Percentiles rank a stretch among this genome's conserved stretches.
Evolutionary conservation across 352 stramenopile species (phyloP).

Genomic region (Pythium biforme): DNA sequence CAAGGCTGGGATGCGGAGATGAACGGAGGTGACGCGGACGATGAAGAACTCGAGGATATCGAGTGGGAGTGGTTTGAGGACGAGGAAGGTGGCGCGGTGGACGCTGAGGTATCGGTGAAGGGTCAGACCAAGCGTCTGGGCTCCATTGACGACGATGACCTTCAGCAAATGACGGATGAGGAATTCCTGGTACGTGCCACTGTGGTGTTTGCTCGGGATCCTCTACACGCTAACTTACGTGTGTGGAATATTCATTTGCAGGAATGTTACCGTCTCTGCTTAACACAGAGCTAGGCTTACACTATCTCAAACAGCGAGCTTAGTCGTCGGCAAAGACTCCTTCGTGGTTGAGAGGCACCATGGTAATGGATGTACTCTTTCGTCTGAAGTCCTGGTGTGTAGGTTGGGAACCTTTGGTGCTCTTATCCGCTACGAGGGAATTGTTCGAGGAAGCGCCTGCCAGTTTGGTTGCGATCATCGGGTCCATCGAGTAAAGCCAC

Average conservation of each 20-base stretch:
- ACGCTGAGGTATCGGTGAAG: conserved; percentile 70
- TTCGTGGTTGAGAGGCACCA: conserved; percentile 45
- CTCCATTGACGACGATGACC: conserved; percentile 73
- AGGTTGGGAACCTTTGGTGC: background rate
- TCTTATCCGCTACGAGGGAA: background rate
- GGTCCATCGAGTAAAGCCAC: conserved; percentile 76
- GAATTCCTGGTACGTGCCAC: conserved; percentile 72
- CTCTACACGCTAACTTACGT: background rate
- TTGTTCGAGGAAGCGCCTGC: conserved; percentile 14
- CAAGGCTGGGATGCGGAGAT: conserved; percentile 85
- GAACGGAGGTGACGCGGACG: conserved; percentile 66
- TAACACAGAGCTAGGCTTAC: conserved; percentile 22
- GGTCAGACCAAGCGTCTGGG: conserved; percentile 60
- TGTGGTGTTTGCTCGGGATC: background rate
- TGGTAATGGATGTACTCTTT: conserved; percentile 62
- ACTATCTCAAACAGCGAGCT: background rate
- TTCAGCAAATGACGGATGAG: conserved; percentile 80
- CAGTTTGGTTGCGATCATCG: conserved; percentile 48
- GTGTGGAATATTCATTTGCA: conserved; percentile 20
- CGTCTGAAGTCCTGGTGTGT: conserved; percentile 33
- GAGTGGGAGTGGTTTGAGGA: conserved; percentile 88
- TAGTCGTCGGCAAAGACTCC: conserved; percentile 66
- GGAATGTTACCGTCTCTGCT: conserved; percentile 75
- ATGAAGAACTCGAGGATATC: conserved; percentile 76
- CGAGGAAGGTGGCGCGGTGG: conserved; percentile 34